phyloP scores from a whole-genome alignment of 169 alveolate genomes.

The Cryptosporidium tyzzeri region DNA sequence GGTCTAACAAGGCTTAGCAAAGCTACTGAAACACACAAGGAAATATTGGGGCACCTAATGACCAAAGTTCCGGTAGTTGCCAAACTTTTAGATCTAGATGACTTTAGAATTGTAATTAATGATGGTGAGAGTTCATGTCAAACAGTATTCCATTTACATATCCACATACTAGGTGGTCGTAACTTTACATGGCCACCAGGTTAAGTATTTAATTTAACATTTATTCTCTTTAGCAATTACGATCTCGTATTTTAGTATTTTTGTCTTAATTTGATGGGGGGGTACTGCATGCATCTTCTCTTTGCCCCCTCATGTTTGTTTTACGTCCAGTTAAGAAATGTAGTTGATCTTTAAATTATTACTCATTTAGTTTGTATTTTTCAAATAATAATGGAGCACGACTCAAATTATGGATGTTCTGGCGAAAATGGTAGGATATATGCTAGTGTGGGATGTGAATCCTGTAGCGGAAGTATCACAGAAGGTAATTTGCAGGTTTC shows the following conservation, averaged over 20 bases:
- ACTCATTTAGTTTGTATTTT: neutral
- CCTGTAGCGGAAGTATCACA: neutral
- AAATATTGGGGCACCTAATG: conserved; percentile 91
- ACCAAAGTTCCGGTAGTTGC: conserved; percentile 88
- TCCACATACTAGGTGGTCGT: conserved; percentile 89
- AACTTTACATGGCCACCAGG: conserved; percentile 90
- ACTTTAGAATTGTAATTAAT: conserved; percentile 92
- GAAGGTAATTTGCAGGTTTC: conserved; percentile 10
- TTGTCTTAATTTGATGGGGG: conserved; percentile 49
- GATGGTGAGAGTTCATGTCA: conserved; percentile 92
- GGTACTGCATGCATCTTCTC: conserved; percentile 56
- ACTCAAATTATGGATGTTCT: neutral
- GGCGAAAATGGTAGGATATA: neutral
- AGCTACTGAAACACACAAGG: conserved; percentile 88
- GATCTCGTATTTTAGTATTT: conserved; percentile 58
- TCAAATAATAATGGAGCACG: neutral
- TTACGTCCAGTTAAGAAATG: neutral
- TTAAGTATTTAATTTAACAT: conserved; percentile 55
- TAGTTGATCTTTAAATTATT: conserved; percentile 49
- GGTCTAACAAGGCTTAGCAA: conserved; percentile 89
- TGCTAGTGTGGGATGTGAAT: neutral
- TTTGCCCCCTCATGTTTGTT: conserved; percentile 27
- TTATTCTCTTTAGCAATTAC: conserved; percentile 50
- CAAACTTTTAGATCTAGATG: conserved; percentile 85
- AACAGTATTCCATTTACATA: conserved; percentile 91